phyloP scores from a whole-genome alignment of 2,329 filamentous ascomycete genomes.

The Penicillium capsulatum region DNA sequence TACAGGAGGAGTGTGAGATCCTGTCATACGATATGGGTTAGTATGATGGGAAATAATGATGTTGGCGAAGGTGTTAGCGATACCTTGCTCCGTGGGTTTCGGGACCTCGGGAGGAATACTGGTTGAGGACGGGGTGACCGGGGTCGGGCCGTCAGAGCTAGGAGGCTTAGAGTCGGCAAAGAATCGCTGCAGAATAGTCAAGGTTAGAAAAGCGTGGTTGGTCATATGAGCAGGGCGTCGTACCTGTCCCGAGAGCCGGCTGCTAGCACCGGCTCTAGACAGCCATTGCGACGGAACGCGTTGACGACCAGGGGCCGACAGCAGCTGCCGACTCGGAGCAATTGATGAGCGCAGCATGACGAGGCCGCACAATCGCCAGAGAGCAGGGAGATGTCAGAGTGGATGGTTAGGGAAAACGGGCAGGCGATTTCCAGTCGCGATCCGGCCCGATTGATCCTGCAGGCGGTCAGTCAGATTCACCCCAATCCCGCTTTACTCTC shows the following conservation, averaged over 20 bases:
- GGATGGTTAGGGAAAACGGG: slow-evolving; percentile 28
- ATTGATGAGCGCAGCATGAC: slow-evolving; percentile 56
- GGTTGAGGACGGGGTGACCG: slow-evolving; percentile 45
- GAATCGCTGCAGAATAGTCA: slow-evolving; percentile 40
- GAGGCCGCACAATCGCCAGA: slow-evolving; percentile 43
- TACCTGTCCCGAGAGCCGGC: slow-evolving; percentile 42
- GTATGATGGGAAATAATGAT: slow-evolving; percentile 9
- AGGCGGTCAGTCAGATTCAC: slow-evolving; percentile 26
- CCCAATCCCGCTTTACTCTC: slow-evolving; percentile 4
- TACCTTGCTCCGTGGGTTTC: slow-evolving; percentile 36
- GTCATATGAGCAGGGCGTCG: slow-evolving; percentile 14
- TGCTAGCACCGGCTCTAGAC: slow-evolving; percentile 34
- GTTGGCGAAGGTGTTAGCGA: slow-evolving; percentile 12
- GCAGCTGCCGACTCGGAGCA: slow-evolving; percentile 44
- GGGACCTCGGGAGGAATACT: slow-evolving; percentile 50
- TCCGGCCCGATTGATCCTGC: slow-evolving; percentile 37
- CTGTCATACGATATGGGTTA: slow-evolving; percentile 35
- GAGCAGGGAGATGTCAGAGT: slow-evolving; percentile 24
- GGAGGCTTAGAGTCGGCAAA: slow-evolving; percentile 48
- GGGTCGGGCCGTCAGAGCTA: slow-evolving; percentile 37
- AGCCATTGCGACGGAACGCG: slow-evolving; percentile 43
- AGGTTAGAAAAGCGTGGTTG: slow-evolving; percentile 22
- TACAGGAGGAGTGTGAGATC: slow-evolving; percentile 32
- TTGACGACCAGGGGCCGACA: slow-evolving; percentile 38
- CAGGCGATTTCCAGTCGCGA: slow-evolving; percentile 37